phyloP scores from a whole-genome alignment of 108 stramenopile genomes.

The Skeletonema marinoi region DNA sequence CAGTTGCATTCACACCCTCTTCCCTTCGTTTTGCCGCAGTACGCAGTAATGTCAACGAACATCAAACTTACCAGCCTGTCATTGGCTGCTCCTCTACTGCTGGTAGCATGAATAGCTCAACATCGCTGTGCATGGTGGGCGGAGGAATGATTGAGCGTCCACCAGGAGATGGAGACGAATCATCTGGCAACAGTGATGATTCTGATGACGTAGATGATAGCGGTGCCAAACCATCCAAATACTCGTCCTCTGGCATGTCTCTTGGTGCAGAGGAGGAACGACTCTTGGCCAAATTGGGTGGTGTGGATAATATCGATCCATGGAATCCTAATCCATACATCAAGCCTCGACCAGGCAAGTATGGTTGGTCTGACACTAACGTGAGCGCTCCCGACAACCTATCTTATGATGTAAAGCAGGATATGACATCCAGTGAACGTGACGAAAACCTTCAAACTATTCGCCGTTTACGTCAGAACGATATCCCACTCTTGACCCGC shows the following conservation, averaged over 20 bases:
- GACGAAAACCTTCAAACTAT: conserved; percentile 75
- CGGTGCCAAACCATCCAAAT: not conserved
- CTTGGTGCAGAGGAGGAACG: conserved; percentile 10
- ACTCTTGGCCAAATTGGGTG: conserved; percentile 4
- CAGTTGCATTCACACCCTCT: not conserved
- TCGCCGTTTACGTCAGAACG: conserved; percentile 65
- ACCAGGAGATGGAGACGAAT: conserved; percentile 11
- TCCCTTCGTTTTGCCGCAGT: not conserved
- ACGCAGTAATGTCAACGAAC: not conserved
- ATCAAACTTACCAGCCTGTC: not conserved
- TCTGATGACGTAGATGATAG: not conserved
- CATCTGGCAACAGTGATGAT: conserved; percentile 8
- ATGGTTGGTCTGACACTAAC: conserved; percentile 46
- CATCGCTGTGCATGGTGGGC: conserved; percentile 31
- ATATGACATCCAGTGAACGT: conserved; percentile 67
- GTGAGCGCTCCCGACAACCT: not conserved
- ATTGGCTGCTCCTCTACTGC: not conserved
- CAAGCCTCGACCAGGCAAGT: conserved; percentile 80
- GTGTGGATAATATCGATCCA: conserved; percentile 54
- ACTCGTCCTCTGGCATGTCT: not conserved
- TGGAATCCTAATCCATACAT: conserved; percentile 82
- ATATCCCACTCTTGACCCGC: conserved; percentile 54
- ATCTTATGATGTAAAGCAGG: conserved; percentile 30
- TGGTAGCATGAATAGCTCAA: not conserved
- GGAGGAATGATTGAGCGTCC: conserved; percentile 34